Percentiles rank a stretch among this genome's conserved stretches.
Evolutionary conservation across 1,139 yeast genomes (phyloP).

Genomic region (Eremothecium sinecaudum): DNA sequence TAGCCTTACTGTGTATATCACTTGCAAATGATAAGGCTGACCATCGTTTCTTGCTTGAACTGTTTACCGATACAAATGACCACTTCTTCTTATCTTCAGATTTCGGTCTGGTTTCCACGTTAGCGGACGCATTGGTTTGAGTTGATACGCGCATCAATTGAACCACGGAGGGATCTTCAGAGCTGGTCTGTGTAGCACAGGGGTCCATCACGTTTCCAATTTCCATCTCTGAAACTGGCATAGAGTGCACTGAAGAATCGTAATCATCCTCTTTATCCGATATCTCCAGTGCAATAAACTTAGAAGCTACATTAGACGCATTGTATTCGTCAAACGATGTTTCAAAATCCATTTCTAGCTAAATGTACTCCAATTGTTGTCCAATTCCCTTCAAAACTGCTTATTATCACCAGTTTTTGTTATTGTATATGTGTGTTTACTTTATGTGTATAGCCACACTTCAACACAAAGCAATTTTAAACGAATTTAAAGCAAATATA

Average conservation of each 20-base stretch:
- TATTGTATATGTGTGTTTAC: too few relatives aligned
- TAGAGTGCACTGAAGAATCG: slow-evolving; percentile 15
- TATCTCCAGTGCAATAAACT: slow-evolving; percentile 28
- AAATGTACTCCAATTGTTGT: too few relatives aligned
- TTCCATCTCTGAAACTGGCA: slow-evolving; percentile 5
- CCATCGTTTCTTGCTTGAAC: slow-evolving; percentile 27
- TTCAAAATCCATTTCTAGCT: slow-evolving; percentile 10
- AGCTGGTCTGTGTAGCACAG: background rate
- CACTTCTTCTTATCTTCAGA: slow-evolving; percentile 23
- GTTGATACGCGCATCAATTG: slow-evolving; percentile 1
- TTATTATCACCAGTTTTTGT: too few relatives aligned
- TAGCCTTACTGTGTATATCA: slow-evolving; percentile 8
- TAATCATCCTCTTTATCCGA: slow-evolving; percentile 28
- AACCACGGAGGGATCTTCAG: slow-evolving; percentile 4
- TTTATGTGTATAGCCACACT: too few relatives aligned
- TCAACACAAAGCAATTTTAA: too few relatives aligned
- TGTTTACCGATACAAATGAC: slow-evolving; percentile 24
- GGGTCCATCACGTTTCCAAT: too few relatives aligned
- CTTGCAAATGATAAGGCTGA: slow-evolving; percentile 22
- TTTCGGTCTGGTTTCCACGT: slow-evolving; percentile 5
- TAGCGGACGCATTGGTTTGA: background rate
- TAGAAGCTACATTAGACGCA: slow-evolving; percentile 13
- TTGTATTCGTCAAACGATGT: slow-evolving; percentile 20
- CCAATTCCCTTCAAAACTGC: too few relatives aligned
- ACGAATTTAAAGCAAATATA: too few relatives aligned